Evolutionary conservation across 805 yeast genomes (phyloP), one percentile per base, ranked within the genome.

Genomic region (Wickerhamomyces subpelliculosus): DNA sequence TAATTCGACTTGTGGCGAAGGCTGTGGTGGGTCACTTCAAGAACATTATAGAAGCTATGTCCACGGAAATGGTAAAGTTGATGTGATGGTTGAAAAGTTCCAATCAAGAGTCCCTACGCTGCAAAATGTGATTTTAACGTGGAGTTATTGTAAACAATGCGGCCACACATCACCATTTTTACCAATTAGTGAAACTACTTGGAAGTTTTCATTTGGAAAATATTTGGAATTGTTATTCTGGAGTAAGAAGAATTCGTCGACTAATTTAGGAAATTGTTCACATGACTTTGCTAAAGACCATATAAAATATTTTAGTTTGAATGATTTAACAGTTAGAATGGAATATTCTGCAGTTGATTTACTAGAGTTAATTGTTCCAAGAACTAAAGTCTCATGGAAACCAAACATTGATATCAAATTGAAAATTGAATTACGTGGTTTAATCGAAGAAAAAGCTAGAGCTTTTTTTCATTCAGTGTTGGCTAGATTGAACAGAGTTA

Each of bases 131-230:
- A 78, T 94, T 30, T 62, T 88, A 38, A 82, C 89, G 66, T 93
- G 98, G 98, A 84, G 95, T 55, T 78, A 73, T 47, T 93, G 99
- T 58, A 84, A 82, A 40, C 70, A 68, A 35, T 93, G 99, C 57
- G 74, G 78, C 12, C 73, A 70, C 27, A 68, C 81, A 0, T 79
- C 95, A 3, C 93, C 96, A 0, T 78, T 83, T 6, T 62, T 80
- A 12, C 84, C 85, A 16, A 77, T 94, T 81, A 83, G 84, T 49
- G 90, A 87, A 35, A 79, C 79, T 28, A 80, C 97, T 0, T 89
- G 94, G 81, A 87, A 81, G 52, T 80, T 80, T 46, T 90, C 97
- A 0, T 81, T 93, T 60, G 98, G 97, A 0, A 94, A 94, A 54
- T 93, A 84, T 55, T 64, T 93, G 19, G 97, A 93, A 62, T 64